phyloP scores from a whole-genome alignment of 2,329 filamentous ascomycete genomes.

The Phialophora tarda region DNA sequence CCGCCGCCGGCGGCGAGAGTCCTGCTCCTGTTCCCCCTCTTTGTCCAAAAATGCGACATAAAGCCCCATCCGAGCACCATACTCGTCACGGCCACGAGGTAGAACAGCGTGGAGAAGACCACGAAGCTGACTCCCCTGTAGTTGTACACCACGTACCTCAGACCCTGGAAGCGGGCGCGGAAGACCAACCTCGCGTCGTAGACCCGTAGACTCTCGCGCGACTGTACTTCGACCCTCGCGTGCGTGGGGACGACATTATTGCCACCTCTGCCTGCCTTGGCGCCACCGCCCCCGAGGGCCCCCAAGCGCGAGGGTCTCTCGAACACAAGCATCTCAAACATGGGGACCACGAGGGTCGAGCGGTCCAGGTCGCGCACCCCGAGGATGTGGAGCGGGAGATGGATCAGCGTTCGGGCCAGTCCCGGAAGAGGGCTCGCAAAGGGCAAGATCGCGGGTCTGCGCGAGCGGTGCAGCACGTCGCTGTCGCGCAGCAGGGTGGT shows the following conservation, averaged over 20 bases:
- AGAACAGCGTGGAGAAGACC: slow-evolving; percentile 73
- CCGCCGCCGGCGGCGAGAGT: too few relatives aligned
- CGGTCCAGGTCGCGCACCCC: slow-evolving; percentile 61
- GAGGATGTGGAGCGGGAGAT: slow-evolving; percentile 36
- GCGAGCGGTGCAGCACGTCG: slow-evolving; percentile 62
- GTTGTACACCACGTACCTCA: slow-evolving; percentile 84
- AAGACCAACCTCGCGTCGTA: slow-evolving; percentile 73
- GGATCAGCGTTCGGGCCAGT: slow-evolving; percentile 46
- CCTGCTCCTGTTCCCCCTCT: slow-evolving; percentile 3
- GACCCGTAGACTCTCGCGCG: slow-evolving; percentile 62
- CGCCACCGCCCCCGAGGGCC: too few relatives aligned
- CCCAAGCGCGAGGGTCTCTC: slow-evolving; percentile 47
- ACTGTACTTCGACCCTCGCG: slow-evolving; percentile 71
- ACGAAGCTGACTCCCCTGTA: slow-evolving; percentile 73
- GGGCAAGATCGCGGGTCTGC: slow-evolving; percentile 77
- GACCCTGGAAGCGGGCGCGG: slow-evolving; percentile 73
- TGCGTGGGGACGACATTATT: slow-evolving; percentile 57
- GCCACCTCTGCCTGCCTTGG: too few relatives aligned
- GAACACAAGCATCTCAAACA: slow-evolving; percentile 78
- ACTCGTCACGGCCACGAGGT: slow-evolving; percentile 73
- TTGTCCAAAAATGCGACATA: slow-evolving; percentile 46
- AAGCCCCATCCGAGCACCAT: slow-evolving; percentile 69
- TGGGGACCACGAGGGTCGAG: slow-evolving; percentile 66
- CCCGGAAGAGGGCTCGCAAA: slow-evolving; percentile 77
- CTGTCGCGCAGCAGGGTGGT: slow-evolving; percentile 40